A percentile compares a stretch with the other conserved stretches of the same genome.
These are phyloP conservation scores for Pichia californica DNA, from an alignment of 805 yeast genomes.

Conservation along the genomic window DNA sequence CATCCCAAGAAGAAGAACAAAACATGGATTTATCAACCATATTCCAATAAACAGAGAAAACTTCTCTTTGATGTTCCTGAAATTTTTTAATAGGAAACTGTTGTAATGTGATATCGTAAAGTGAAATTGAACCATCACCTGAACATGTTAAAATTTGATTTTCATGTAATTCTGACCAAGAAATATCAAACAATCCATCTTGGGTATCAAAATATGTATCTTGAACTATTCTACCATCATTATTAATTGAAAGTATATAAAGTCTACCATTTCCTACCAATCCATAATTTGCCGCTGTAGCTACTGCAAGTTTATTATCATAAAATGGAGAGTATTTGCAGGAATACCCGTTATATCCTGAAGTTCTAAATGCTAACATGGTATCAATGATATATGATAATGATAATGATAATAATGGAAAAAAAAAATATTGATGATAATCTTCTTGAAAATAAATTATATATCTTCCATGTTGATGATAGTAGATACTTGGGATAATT, in stretches of 20 bases:
- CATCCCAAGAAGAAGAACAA: constrained; percentile 89
- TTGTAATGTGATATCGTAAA: constrained; percentile 67
- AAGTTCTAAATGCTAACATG: constrained; percentile 68
- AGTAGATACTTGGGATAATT: too few relatives aligned
- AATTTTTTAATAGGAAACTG: constrained; percentile 68
- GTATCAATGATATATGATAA: too few relatives aligned
- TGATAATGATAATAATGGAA: too few relatives aligned
- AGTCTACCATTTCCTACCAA: constrained; percentile 90
- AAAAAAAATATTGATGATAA: too few relatives aligned
- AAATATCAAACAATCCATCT: constrained; percentile 81
- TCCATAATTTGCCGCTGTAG: constrained; percentile 88
- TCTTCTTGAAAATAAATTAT: too few relatives aligned
- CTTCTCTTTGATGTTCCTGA: constrained; percentile 59
- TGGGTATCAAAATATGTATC: constrained; percentile 75
- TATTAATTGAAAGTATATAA: constrained; percentile 59
- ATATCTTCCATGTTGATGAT: too few relatives aligned
- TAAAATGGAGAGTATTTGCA: constrained; percentile 87
- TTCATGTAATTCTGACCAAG: constrained; percentile 90
- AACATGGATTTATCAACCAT: constrained; percentile 45
- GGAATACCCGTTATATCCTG: constrained; percentile 81
- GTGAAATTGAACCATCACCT: constrained; percentile 84
- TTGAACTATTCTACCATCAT: constrained; percentile 53
- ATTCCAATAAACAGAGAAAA: constrained; percentile 34
- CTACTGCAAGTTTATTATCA: constrained; percentile 85
- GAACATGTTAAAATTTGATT: constrained; percentile 76